Conservation (phyloP, 2,329 filamentous ascomycete species). For the Penicillium sp. region DNA sequence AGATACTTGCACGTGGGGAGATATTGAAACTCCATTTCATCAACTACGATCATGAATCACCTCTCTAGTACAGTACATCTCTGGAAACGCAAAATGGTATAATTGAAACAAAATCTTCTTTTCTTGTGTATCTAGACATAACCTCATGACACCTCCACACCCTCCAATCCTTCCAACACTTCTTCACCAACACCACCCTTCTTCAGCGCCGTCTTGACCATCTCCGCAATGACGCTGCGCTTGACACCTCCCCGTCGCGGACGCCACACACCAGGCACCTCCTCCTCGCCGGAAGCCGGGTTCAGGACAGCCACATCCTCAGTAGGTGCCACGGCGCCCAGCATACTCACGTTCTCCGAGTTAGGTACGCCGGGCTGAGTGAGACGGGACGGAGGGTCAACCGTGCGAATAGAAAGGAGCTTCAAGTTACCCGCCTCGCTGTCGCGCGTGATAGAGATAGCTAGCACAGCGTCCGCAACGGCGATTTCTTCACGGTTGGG, state of each 20-base stretch:
- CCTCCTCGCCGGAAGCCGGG: constrained; percentile 62
- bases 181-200: constrained; percentile 83
- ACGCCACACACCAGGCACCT: constrained; percentile 77
- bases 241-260: constrained; percentile 84
- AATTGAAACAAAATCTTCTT: constrained; percentile 20
- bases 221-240: constrained; percentile 71
- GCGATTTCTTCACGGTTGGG: constrained; percentile 89
- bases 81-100: constrained; percentile 22
- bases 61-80: constrained; percentile 23
- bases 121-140: constrained; percentile 8
- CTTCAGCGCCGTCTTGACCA: constrained; percentile 78
- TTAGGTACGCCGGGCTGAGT: constrained; percentile 75
- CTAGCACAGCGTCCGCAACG: constrained; percentile 87
- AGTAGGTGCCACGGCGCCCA: constrained; percentile 45
- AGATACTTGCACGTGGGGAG: constrained; percentile 10
- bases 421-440: constrained; percentile 56
- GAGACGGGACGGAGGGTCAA: constrained; percentile 75
- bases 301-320: constrained; percentile 52
- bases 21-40: constrained; percentile 5
- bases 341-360: constrained; percentile 63
- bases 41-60: constrained; percentile 26
- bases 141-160: constrained; percentile 64
- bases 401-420: constrained; percentile 71
- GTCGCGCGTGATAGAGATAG: constrained; percentile 72
- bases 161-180: constrained; percentile 79